A percentile compares a stretch with the other conserved stretches of the same genome.
These are phyloP conservation scores for Dictyostelium capitatum DNA, from an alignment of 78 protist genomes.

Conservation along the genomic window DNA sequence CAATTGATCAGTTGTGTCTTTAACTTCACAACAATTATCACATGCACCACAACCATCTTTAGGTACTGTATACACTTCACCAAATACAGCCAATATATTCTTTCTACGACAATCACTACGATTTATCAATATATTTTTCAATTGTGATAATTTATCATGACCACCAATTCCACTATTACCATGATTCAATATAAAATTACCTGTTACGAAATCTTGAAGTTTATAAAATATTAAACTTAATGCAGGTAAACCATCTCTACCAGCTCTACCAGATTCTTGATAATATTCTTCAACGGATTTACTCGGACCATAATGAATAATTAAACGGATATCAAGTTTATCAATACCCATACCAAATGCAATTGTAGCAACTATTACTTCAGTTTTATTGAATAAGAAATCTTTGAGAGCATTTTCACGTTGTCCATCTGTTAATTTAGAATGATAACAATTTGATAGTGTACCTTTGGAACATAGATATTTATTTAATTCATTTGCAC, in stretches of 20 bases:
- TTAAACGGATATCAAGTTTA: slow-evolving; percentile 93
- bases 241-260: slow-evolving; percentile 91
- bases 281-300: slow-evolving; percentile 97
- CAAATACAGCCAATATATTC: neutral
- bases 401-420: slow-evolving; percentile 53
- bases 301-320: slow-evolving; percentile 92
- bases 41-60: slow-evolving; percentile 36
- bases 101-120: slow-evolving; percentile 17
- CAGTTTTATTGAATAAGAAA: slow-evolving; percentile 80
- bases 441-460: slow-evolving; percentile 59
- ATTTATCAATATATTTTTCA: neutral
- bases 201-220: slow-evolving; percentile 23
- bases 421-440: slow-evolving; percentile 22
- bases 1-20: neutral
- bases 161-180: neutral
- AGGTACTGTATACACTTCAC: neutral
- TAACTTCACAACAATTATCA: slow-evolving; percentile 17
- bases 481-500: slow-evolving; percentile 29
- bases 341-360: slow-evolving; percentile 99
- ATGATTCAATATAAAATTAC: neutral
- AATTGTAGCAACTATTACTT: slow-evolving; percentile 95
- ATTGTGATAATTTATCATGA: neutral
- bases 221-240: slow-evolving; percentile 32
- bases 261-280: slow-evolving; percentile 96
- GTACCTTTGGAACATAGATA: neutral